Percentiles rank a stretch among this genome's conserved stretches.
These are phyloP conservation scores for Brassica napus DNA, from an alignment of 345 rosid species.

Conservation along the genomic window Da-Ae NC_063438.1:2338501-2339000, in stretches of 20 bases:
- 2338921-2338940: no score
- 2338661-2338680: background rate
- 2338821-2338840: no score
- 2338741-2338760: background rate
- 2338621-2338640: background rate
- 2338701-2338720: background rate
- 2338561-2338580: slow-evolving; percentile 40
- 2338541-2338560: slow-evolving; percentile 52
- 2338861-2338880: no score
- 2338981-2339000: no score
- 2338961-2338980: no score
- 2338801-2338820: background rate
- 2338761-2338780: background rate
- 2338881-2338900: background rate
- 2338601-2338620: background rate
- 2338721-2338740: background rate
- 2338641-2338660: background rate
- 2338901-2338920: background rate
- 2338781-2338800: background rate
- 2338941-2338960: no score
- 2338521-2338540: slow-evolving; percentile 55
- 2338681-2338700: background rate
- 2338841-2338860: no score
- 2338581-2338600: background rate
- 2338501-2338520: slow-evolving; percentile 55